Percentiles rank a stretch among this genome's conserved stretches.
Conservation (phyloP, 169 alveolate genomes). For the Amoebophrya sp. region DNA sequence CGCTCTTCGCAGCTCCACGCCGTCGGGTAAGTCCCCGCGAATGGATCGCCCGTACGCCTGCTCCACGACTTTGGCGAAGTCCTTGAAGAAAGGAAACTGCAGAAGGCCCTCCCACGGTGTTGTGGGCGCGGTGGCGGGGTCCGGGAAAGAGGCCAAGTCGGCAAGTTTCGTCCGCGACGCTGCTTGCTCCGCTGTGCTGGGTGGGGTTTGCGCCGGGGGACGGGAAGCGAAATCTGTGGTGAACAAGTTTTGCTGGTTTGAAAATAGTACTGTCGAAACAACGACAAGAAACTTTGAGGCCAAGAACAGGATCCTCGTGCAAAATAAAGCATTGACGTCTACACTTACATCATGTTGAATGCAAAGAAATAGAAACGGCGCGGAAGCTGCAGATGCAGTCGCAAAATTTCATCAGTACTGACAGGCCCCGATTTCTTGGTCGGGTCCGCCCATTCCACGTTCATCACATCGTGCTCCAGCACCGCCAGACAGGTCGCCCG, state of each 20-base stretch:
- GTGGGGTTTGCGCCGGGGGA: not conserved
- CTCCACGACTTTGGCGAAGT: not conserved
- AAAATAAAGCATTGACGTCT: no score
- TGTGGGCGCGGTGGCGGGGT: no score
- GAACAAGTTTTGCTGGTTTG: no score
- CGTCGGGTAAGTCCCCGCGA: not conserved
- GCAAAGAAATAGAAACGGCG: no score
- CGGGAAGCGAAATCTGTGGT: not conserved
- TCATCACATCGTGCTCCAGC: not conserved
- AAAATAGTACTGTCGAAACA: no score
- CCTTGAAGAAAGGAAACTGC: not conserved
- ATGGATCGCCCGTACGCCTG: not conserved
- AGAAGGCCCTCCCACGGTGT: no score
- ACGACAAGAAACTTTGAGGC: no score
- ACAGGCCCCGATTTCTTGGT: not conserved
- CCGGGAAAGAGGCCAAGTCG: not conserved
- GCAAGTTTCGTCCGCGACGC: not conserved
- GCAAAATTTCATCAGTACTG: not conserved
- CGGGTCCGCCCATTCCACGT: not conserved
- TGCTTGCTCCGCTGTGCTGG: not conserved
- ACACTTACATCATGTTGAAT: no score
- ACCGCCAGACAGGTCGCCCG: not conserved
- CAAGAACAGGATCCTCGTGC: no score
- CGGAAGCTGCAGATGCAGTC: no score
- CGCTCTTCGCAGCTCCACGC: not conserved